Evolutionary conservation across 768 basidiomycete genomes (phyloP), one percentile per base, ranked within the genome.

Genomic region (Trametes elegans): DNA sequence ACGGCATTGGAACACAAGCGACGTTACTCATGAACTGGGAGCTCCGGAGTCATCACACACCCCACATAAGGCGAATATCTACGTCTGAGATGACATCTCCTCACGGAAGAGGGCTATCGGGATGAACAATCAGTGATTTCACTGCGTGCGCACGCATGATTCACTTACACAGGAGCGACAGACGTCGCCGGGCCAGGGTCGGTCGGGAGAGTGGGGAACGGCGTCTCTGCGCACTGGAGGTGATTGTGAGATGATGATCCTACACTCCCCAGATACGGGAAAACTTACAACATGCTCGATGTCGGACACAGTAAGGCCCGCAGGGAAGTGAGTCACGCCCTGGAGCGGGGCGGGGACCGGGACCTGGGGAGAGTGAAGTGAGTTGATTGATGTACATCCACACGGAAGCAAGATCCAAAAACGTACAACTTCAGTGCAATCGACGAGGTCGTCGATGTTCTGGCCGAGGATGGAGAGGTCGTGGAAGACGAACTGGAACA

Each of bases 131-230:
- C 16, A 5, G n/a, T 3, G 9, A 27, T 27, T 9, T 24, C 9
- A 26, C 13, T 27, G 7, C 18, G 40, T 11, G 11, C n/a, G 23
- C 9, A 23, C 23, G 14, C 26, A 14, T 5, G 7, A 24, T 41
- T 10, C 5, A 56, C 69, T 65, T 66, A 70, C 65, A 70, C 68
- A 29, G 70, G 64, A 21, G 66, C 55, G 16, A 71, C 63, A 19
- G 68, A 60, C 27, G 64, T 69, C 11, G 56, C 61, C 47, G 71
- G 66, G 47, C 72, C 73, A 23, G 69, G 66, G 38, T 65, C 53
- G 18, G 61, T 58, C 23, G 57, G 28, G 26, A 62, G 57, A 27
- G 54, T 59, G 26, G 61, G 61, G 61, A 62, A 62, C 28, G 61
- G 57, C 10, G 61, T 58, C 27, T 46, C 34, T 16, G 50, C 40